Evolutionary conservation across 1,284 basidiomycete genomes (phyloP), one percentile per base, ranked within the genome.

Genomic region (Wolfiporia cocos): DNA sequence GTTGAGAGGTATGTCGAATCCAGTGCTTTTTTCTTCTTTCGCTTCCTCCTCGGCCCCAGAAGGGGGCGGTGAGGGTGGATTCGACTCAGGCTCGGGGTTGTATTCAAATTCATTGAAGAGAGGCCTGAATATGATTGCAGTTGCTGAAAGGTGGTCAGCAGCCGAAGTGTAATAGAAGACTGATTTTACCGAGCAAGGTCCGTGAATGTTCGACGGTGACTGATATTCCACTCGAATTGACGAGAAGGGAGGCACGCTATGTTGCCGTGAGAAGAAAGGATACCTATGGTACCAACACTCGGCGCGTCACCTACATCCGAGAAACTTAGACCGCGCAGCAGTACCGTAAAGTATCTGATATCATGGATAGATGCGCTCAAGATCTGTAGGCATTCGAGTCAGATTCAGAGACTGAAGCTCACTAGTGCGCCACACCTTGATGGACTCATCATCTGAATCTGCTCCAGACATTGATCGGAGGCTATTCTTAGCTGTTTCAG

Each of bases 131-230:
- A 95, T 80, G 61, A 84, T 96, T n/a, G 92, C 90, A 6, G 84
- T 87, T 28, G 82, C 92, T 92, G 50, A 32, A 33, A 19, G 3
- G 34, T 35, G 29, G 43, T 26, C 15, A 28, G 29, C 15, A 24
- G 32, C 36, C 15, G 46, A 42, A 28, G 31, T n/a, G 34, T 21
- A 28, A 29, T 23, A 24, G 36, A 9, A 35, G 12, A 33, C 29
- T 28, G 37, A 37, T 48, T 18, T 51, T 59, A 87, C 89, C 89
- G 35, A 86, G 69, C 5, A 94, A 67, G 1, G 84, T 81, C 35
- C 83, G 75, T 4, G 86, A 81, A 58, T 94, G 89, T 65, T 96
- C 91, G 9, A 92, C 91, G n/a, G 79, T 77, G 22, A 95, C 75
- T n/a, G 79, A 78, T 47, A 96, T 65, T 1, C 91, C 92, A 23